Base-by-base conservation (phyloP, 805 yeast genomes). In the Torulaspora microellipsoides region DNA sequence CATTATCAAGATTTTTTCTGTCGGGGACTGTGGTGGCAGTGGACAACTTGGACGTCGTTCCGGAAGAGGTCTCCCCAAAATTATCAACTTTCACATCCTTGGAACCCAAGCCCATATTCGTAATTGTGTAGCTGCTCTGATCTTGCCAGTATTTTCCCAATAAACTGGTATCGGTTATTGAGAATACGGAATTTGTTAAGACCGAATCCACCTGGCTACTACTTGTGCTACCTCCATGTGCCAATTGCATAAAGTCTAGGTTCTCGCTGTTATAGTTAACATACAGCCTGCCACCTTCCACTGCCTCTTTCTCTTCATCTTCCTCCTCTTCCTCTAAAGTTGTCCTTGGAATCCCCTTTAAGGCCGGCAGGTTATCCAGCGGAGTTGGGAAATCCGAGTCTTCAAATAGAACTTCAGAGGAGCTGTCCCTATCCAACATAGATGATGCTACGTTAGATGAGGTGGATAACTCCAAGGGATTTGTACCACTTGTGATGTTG, bases 191-290 rank as follows among this genome's bases (percentile, higher is more conserved):
- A 34, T 46, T 56, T 2, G 55, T 51, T 52, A 57, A 48, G 12
- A 56, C 23, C 1, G 61, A 59, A 15, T 54, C 60, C 31, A 55
- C 42, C 11, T 53, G 55, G 28, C 58, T 57, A 43, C 63, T 57
- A 15, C 54, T 48, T 10, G 55, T 43, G 30, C 54, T 49, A 11
- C 51, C 45, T 8, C 50, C 55, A 31, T 48, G 51, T 17, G 52
- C 49, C 15, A 53, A 31, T 27, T 43, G 33, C 27, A 20, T 37
- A 38, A 25, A 31, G 14, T 47, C 50, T 29, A 40, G 10, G 29
- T 37, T 37, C 12, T 44, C 53, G 29, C 17, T 35, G 29, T 51
- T 49, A 14, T 23, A 36, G 14, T 30, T 25, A 10, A 27, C 43
- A 11, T 25, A 32, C 8, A 34, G 36, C 27, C 33, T 32, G 27